Evolutionary conservation across 2,329 filamentous ascomycete species (phyloP).

Genomic region (Ophiostoma populinum): DNA sequence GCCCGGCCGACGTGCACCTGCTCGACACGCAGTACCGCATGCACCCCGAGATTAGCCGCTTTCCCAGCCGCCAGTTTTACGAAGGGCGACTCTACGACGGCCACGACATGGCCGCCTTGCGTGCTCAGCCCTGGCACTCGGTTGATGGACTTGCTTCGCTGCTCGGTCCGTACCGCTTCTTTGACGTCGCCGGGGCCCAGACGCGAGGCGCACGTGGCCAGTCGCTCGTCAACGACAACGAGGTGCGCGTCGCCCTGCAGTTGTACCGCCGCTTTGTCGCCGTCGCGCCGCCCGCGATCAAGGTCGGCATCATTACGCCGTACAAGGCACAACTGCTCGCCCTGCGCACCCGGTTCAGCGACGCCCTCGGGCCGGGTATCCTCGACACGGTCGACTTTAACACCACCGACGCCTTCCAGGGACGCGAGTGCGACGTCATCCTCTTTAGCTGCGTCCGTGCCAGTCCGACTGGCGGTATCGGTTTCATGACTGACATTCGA

Average conservation of each 20-base stretch:
- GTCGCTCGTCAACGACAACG: conserved; percentile 76
- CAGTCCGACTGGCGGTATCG: conserved; percentile 80
- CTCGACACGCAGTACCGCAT: conserved; percentile 98
- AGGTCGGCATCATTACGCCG: conserved; percentile 92
- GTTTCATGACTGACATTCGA: conserved; percentile 94
- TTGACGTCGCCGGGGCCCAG: conserved; percentile 83
- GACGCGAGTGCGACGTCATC: conserved; percentile 91
- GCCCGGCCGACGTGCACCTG: conserved; percentile 73
- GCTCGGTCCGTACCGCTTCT: conserved; percentile 89
- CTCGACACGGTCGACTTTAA: conserved; percentile 84
- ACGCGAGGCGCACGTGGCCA: conserved; percentile 66
- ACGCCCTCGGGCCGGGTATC: conserved; percentile 57
- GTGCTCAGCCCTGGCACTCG: conserved; percentile 70
- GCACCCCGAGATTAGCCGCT: conserved; percentile 90
- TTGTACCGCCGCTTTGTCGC: conserved; percentile 60
- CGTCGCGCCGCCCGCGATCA: conserved; percentile 24
- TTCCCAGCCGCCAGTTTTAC: conserved; percentile 86
- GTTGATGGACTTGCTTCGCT: conserved; percentile 35
- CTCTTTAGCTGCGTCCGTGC: conserved; percentile 98
- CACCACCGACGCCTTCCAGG: conserved; percentile 95
- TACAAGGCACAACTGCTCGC: conserved; percentile 87
- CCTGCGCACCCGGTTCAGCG: conserved; percentile 57
- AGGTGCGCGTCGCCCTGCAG: conserved; percentile 71
- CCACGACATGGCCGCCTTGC: conserved; percentile 58
- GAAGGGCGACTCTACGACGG: conserved; percentile 77